Evolutionary conservation across 73 alveolate genomes (phyloP).

Genomic region (Tetrahymena malaccensis): DNA sequence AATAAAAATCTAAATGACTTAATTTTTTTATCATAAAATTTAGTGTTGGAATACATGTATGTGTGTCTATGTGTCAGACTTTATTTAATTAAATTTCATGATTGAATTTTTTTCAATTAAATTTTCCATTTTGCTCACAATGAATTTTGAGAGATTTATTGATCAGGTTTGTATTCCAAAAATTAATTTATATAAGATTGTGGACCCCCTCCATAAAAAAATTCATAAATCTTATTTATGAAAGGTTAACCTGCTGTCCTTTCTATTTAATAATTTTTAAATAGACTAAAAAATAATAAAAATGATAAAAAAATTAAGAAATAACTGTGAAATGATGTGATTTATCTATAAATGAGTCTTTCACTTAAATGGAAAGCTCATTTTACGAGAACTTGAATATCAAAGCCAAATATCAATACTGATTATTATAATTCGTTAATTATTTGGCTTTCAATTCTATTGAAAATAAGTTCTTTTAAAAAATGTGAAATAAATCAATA

Average conservation of each 20-base stretch:
- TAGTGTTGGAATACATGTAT: too few relatives aligned
- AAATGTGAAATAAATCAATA: background rate
- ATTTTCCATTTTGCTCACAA: background rate
- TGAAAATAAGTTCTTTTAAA: background rate
- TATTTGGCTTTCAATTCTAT: background rate
- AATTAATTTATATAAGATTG: background rate
- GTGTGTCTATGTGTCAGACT: background rate
- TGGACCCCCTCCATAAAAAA: background rate
- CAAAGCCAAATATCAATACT: background rate
- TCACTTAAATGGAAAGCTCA: background rate
- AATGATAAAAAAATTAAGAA: background rate
- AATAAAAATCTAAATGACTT: background rate
- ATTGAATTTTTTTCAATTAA: too few relatives aligned
- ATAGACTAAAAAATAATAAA: background rate
- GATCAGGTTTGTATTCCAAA: background rate
- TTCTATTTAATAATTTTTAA: background rate
- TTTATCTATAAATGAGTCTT: background rate
- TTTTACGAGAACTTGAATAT: background rate
- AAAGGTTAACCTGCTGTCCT: background rate
- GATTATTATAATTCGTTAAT: background rate
- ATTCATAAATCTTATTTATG: background rate
- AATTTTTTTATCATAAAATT: background rate
- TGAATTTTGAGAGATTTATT: background rate
- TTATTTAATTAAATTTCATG: background rate
- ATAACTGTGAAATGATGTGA: background rate